These are phyloP conservation scores for Fusarium guadeloupense DNA, from an alignment of 2,329 filamentous ascomycete genomes.

Conservation along the genomic window DNA sequence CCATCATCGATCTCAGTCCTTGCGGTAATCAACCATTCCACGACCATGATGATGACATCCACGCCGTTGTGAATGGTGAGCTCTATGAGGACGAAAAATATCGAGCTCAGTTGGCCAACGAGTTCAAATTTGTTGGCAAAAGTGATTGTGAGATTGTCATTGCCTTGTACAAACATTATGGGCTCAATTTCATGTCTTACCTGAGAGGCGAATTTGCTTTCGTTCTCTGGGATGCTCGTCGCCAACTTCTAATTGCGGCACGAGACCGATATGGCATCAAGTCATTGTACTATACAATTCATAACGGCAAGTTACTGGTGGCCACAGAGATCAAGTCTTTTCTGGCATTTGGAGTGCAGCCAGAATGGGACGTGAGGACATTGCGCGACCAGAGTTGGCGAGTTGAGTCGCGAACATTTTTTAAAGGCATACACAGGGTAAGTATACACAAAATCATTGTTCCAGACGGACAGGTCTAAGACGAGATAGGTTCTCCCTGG, in stretches of 20 bases:
- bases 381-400: slow-evolving; percentile 1
- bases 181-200: background rate
- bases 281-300: background rate
- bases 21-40: slow-evolving; percentile 4
- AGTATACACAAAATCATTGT: too few relatives aligned
- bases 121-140: slow-evolving; percentile 4
- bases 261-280: slow-evolving; percentile 5
- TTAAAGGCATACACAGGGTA: background rate
- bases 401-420: background rate
- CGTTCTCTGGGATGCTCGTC: background rate
- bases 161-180: slow-evolving; percentile 3
- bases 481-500: background rate
- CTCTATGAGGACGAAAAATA: slow-evolving; percentile 1
- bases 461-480: too few relatives aligned
- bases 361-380: background rate
- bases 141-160: slow-evolving; percentile 9
- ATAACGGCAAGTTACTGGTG: background rate
- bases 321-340: slow-evolving; percentile 9
- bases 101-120: background rate
- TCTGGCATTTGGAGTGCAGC: background rate
- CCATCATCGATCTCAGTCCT: background rate
- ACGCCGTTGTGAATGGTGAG: background rate
- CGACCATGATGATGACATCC: background rate
- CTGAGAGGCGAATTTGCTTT: slow-evolving; percentile 1
- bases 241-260: background rate